Evolutionary conservation across 257 asterid genomes (phyloP), one percentile per base, ranked within the genome.

Genomic region (Nyctanthes arbortristis): DNA sequence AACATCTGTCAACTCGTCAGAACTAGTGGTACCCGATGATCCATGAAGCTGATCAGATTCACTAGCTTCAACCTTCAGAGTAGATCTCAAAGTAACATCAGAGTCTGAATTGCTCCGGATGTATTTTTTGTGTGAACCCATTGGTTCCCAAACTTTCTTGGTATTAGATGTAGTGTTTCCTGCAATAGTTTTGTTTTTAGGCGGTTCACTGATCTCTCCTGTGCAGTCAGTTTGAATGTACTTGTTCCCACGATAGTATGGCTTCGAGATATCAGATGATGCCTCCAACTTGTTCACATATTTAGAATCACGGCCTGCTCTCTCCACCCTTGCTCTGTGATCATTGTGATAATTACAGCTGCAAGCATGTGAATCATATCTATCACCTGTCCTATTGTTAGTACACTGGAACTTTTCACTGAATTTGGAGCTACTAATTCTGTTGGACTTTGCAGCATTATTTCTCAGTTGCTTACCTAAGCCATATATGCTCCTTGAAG

Each of bases 131-230:
- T 79, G 91, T 28, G 89, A 83, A 76, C 89, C 97, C 84, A 87
- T 74, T 63, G 99, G 99, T 80, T 94, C 99, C 99, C 99, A 94
- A 61, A 89, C 96, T 83, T 89, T 89, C 86, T 85, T 89, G 52
- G 81, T 75, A 71, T 55, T 73, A 67, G 81, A 61, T 34, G 63
- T 80, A 74, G 83, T 76, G 78, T 75, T 73, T 25, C 82, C 80
- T 70, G 68, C 31, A 43, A 56, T 63, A 30, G 52, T 66, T 86
- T 84, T 93, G 80, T 75, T 81, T 79, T 87, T 91, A 71, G 85
- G 78, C 78, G 87, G 87, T 29, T 84, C 88, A 57, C 67, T 75
- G 56, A 67, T 84, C 59, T 86, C 94, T 54, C 86, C 87, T 58
- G 67, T 45, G 27, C 72, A 73, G 33, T 82, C 96, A 62, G 63